Base-by-base conservation (phyloP, 768 basidiomycete genomes). In the Tephrocybe sp. region DNA sequence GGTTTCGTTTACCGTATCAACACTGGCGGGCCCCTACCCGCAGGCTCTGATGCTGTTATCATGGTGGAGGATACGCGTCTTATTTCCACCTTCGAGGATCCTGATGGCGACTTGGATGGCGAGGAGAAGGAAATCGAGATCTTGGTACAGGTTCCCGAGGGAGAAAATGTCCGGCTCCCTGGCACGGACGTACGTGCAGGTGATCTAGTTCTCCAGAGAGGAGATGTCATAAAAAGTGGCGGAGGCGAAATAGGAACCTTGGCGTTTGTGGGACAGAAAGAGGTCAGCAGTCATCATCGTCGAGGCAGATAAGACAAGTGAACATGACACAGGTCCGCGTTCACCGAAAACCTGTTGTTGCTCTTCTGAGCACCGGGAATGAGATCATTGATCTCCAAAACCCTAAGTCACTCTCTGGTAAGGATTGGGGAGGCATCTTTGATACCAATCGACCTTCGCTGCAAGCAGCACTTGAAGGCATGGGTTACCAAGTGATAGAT, bases 41-140 rank as follows among this genome's bases (percentile, higher is more conserved):
- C 68, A 0, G 91, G 88, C 4, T 66, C 86, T 6, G 86, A 94
- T 61, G 71, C 89, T 0, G 85, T 93, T 2, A 84, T 96, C 65
- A 95, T 94, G 92, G 92, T 96, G 16, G 92, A 96, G 68, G 92
- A 95, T 63, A 95, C 92, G 0, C 78, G 80, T 49, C 74, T 96
- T 6, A 72, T 82, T n/a, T 80, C 81, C 2, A 77, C 79, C 1
- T 52, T 67, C 45, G 64, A 69, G 40, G 71, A 72, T 25, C 58
- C 60, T 3, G 63, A 70, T 16, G 69, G 70, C 15, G 56, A 64
- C 27, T 15, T 51, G 18, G 70, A 76, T 51, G 68, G 73, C 2
- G 92, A 94, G 60, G 92, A 95, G 64, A 71, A 74, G 21, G 78
- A 83, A 52, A 82, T 96, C 1, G 79, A 81, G 59, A 83, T 83